Conservation (phyloP, 1,139 yeast species). For the Suhomyces coccinellae region DNA sequence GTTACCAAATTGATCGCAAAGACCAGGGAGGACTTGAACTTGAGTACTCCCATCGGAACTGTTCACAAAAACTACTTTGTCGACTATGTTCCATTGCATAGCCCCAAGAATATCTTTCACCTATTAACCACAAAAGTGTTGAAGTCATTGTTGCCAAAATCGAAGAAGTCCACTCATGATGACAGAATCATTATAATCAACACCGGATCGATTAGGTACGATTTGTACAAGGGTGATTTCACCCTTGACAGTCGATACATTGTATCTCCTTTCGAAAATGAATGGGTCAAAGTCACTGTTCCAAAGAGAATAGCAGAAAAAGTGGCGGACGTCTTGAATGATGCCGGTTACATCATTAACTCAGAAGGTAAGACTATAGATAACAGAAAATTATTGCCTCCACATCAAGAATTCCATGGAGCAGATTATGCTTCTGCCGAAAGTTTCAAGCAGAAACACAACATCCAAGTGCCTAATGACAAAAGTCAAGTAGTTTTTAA, state of each 20-base stretch:
- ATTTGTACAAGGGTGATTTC: conserved; percentile 81
- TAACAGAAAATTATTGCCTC: conserved; percentile 25
- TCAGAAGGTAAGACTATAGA: conserved; percentile 12
- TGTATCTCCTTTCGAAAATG: conserved; percentile 82
- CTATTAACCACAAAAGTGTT: conserved; percentile 61
- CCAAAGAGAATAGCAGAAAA: conserved; percentile 52
- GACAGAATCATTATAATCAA: conserved; percentile 72
- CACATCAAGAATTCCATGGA: conserved; percentile 22
- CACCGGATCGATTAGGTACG: conserved; percentile 89
- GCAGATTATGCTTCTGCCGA: neutral
- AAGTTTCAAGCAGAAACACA: neutral
- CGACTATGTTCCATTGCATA: conserved; percentile 66
- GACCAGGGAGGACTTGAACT: conserved; percentile 49
- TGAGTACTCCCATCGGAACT: conserved; percentile 61
- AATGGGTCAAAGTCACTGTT: conserved; percentile 65
- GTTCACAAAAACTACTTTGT: conserved; percentile 68
- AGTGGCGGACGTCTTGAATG: conserved; percentile 52
- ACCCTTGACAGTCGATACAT: conserved; percentile 79
- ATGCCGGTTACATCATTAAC: conserved; percentile 43
- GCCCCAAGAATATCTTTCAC: conserved; percentile 58
- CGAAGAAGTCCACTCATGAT: conserved; percentile 10
- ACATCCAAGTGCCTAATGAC: too few species aligned
- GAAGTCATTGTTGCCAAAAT: conserved; percentile 44
- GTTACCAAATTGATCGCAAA: conserved; percentile 48
- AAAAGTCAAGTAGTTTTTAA: neutral